Percentiles rank a stretch among this genome's conserved stretches.
These are phyloP conservation scores for Physcomitrium patens DNA, from an alignment of 225 moss, liverwort and hornwort species.

Conservation along the genomic window DNA sequence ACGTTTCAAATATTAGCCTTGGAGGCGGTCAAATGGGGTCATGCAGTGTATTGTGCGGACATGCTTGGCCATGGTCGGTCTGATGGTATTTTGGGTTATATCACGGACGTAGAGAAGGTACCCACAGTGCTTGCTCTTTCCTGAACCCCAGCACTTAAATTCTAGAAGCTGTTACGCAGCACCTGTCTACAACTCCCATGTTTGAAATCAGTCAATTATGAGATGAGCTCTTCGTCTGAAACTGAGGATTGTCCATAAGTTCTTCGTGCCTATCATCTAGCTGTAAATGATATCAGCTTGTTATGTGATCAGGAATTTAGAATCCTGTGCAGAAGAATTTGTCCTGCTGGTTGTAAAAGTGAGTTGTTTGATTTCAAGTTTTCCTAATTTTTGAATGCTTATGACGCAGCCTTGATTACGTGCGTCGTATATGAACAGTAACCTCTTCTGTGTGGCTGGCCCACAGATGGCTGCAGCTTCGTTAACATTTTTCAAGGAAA, in stretches of 20 bases:
- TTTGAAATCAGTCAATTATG: too few relatives aligned
- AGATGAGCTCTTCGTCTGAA: too few relatives aligned
- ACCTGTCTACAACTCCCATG: too few relatives aligned
- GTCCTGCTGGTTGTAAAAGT: not conserved
- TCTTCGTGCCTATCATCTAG: too few relatives aligned
- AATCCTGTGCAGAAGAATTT: not conserved
- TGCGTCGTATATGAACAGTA: not conserved
- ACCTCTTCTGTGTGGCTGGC: not conserved
- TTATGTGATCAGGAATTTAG: not conserved
- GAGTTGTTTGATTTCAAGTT: not conserved
- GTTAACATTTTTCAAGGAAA: conserved; percentile 60
- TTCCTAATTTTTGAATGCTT: not conserved
- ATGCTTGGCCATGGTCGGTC: conserved; percentile 82
- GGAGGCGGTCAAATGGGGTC: conserved; percentile 54
- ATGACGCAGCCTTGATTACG: not conserved
- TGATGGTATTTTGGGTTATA: conserved; percentile 56
- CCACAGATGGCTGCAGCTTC: conserved; percentile 53
- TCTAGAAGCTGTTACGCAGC: not conserved
- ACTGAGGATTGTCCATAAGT: too few relatives aligned
- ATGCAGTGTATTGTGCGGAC: conserved; percentile 67
- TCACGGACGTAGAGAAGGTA: conserved; percentile 57
- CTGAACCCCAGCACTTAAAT: not conserved
- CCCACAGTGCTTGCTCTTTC: not conserved
- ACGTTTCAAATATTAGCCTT: conserved; percentile 58
- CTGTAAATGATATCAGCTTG: not conserved